Evolutionary conservation across 306 rosid species (phyloP).

Genomic region (Pachyrhizus erosus): DNA sequence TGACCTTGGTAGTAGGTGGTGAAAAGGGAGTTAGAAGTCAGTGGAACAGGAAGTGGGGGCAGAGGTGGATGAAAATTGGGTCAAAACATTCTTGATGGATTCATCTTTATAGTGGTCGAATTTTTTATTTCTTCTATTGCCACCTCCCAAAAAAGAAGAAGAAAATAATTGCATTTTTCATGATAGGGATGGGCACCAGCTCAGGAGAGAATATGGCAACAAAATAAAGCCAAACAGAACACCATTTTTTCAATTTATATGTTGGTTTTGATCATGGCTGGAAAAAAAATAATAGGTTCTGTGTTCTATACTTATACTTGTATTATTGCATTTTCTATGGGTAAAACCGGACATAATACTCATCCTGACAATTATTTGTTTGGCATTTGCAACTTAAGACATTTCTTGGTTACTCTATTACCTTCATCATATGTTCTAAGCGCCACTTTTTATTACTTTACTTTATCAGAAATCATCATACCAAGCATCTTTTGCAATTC

Average conservation of each 20-base stretch:
- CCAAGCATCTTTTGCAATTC: background rate
- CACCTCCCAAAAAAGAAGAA: background rate
- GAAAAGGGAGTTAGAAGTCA: conserved; percentile 22
- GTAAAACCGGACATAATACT: background rate
- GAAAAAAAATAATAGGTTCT: too few species aligned
- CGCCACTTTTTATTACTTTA: background rate
- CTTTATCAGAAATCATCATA: background rate
- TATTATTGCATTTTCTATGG: background rate
- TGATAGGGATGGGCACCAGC: conserved; percentile 32
- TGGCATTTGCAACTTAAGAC: background rate
- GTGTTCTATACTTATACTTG: background rate
- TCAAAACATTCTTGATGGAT: background rate
- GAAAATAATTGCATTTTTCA: background rate
- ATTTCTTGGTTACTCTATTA: background rate
- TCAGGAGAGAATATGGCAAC: conserved; percentile 24
- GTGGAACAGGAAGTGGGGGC: conserved; percentile 18
- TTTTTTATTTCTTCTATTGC: background rate
- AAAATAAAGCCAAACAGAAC: conserved; percentile 7
- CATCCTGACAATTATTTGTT: background rate
- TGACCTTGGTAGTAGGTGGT: conserved; percentile 8
- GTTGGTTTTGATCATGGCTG: conserved; percentile 14
- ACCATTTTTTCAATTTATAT: background rate
- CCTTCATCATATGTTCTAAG: background rate
- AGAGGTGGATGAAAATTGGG: background rate
- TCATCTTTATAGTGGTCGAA: background rate